Conservation (phyloP, 305 asterid genomes). For the Solanum hybrid region DNA sequence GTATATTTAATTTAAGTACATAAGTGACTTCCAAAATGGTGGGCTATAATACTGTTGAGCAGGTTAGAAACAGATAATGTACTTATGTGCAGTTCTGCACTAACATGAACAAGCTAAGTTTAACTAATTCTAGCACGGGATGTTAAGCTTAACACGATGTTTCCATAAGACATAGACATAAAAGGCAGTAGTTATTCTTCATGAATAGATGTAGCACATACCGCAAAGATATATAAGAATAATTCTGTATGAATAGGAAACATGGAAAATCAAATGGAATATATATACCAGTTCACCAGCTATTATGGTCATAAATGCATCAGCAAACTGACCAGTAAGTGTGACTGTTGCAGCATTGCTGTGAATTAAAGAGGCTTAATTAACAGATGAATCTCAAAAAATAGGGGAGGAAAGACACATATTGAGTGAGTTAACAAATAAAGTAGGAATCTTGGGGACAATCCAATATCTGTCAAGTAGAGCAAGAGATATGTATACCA, state of each 20-base stretch:
- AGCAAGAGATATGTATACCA: constrained; percentile 95
- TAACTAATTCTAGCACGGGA: background rate
- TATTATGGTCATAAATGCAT: constrained; percentile 65
- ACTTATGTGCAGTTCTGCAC: background rate
- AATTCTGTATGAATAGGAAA: background rate
- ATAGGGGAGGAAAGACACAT: too few relatives aligned
- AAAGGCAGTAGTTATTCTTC: background rate
- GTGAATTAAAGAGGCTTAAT: constrained; percentile 14
- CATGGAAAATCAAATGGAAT: background rate
- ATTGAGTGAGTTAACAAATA: background rate
- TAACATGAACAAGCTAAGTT: background rate
- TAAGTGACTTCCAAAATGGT: background rate
- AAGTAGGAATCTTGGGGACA: constrained; percentile 57
- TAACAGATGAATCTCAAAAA: background rate
- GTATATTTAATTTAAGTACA: background rate
- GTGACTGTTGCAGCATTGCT: constrained; percentile 74
- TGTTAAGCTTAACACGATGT: background rate
- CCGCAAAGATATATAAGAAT: background rate
- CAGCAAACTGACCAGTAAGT: constrained; percentile 86
- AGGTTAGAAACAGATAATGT: background rate
- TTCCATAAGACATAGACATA: background rate
- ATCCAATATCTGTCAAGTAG: constrained; percentile 73
- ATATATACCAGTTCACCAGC: constrained; percentile 63
- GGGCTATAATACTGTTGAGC: background rate
- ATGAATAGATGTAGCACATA: background rate